Percentiles rank a stretch among this genome's conserved stretches.
phyloP scores from a whole-genome alignment of 1,284 basidiomycete genomes.

The Ceratobasidium sp. region DNA sequence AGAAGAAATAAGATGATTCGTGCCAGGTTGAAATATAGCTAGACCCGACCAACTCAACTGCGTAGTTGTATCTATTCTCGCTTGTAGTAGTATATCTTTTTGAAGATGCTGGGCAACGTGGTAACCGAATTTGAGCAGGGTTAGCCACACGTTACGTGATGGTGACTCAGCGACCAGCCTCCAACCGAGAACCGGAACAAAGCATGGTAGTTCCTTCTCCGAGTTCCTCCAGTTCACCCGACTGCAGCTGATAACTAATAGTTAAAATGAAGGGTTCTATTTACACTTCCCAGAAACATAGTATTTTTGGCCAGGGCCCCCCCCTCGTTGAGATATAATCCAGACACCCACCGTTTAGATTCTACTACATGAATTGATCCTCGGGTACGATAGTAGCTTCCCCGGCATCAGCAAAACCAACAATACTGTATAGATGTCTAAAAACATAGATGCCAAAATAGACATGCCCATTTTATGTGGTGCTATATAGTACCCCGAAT shows the following conservation, averaged over 20 bases:
- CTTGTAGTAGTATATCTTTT: background rate
- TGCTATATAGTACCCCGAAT: background rate
- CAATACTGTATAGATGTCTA: background rate
- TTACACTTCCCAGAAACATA: background rate
- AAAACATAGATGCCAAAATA: background rate
- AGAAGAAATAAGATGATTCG: no score
- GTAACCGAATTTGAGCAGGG: background rate
- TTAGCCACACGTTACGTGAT: background rate
- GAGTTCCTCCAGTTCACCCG: background rate
- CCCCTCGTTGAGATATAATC: background rate
- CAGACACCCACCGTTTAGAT: no score
- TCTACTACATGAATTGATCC: background rate
- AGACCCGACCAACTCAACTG: background rate
- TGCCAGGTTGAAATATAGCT: background rate
- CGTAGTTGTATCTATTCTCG: background rate
- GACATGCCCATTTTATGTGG: background rate
- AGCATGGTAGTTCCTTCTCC: background rate
- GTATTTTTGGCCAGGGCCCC: no score
- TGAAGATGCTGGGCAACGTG: background rate
- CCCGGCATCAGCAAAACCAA: background rate
- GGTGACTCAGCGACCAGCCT: background rate
- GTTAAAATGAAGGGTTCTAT: background rate
- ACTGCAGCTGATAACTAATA: no score
- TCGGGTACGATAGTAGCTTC: slow-evolving; percentile 17
- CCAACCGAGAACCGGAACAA: no score